Conservation (phyloP, 2,329 filamentous ascomycete genomes). For the Aspergillus sojae region DNA sequence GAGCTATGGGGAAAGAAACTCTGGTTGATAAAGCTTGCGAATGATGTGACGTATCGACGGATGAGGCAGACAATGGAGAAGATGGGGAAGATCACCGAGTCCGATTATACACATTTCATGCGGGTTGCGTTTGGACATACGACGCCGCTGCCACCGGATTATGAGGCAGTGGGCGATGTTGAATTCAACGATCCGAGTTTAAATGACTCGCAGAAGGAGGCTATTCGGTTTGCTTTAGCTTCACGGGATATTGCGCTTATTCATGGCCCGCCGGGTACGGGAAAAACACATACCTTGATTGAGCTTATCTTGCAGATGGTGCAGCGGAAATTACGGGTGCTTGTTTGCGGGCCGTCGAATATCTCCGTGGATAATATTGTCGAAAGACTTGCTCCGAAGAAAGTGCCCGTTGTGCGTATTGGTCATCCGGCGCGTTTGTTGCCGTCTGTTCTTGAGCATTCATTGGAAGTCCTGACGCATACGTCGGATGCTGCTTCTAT, state of each 20-base stretch:
- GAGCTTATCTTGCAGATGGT: constrained; percentile 92
- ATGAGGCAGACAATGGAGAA: constrained; percentile 67
- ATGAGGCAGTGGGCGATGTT: constrained; percentile 48
- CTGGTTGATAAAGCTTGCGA: constrained; percentile 68
- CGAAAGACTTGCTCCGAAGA: constrained; percentile 81
- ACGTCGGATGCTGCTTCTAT: constrained; percentile 89
- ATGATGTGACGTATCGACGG: constrained; percentile 67
- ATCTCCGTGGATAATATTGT: constrained; percentile 98
- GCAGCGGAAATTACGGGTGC: constrained; percentile 69
- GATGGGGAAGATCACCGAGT: constrained; percentile 58
- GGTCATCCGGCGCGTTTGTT: constrained; percentile 91
- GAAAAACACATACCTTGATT: constrained; percentile 95
- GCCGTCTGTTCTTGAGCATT: constrained; percentile 84
- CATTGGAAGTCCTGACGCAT: constrained; percentile 85
- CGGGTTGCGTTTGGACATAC: constrained; percentile 63
- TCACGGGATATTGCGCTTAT: constrained; percentile 84
- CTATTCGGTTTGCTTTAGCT: constrained; percentile 78
- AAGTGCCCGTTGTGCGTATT: constrained; percentile 82
- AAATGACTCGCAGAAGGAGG: constrained; percentile 65
- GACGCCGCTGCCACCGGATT: constrained; percentile 55
- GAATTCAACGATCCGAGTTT: constrained; percentile 59
- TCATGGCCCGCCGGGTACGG: constrained; percentile 92
- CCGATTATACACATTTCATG: constrained; percentile 61
- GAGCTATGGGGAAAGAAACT: constrained; percentile 59
- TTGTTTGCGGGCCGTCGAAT: constrained; percentile 97